Conservation (phyloP, 805 yeast genomes). For the Hanseniaspora lindneri region DNA sequence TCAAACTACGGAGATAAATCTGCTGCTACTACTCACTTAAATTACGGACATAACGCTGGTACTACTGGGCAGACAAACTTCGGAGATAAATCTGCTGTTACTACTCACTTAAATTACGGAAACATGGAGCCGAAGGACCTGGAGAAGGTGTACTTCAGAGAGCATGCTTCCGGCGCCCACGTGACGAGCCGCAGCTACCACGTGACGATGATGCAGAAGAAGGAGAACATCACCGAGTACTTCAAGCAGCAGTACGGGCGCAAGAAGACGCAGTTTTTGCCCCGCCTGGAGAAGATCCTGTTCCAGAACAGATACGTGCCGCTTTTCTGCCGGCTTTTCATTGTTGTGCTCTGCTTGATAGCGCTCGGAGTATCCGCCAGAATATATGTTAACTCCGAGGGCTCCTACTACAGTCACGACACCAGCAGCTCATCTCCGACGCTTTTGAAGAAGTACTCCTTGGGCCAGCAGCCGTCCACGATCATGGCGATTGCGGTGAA, state of each 20-base stretch:
- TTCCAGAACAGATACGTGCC: constrained; percentile 75
- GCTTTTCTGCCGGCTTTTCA: constrained; percentile 52
- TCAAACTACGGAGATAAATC: too few relatives aligned
- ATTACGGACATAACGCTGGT: too few relatives aligned
- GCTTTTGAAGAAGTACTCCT: constrained; percentile 19
- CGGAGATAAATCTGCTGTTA: too few relatives aligned
- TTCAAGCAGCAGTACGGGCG: constrained; percentile 31
- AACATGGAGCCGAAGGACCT: constrained; percentile 14
- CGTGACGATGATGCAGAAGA: constrained; percentile 17
- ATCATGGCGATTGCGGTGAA: constrained; percentile 86
- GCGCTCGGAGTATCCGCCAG: constrained; percentile 64
- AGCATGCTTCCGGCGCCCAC: background rate
- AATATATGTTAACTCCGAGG: constrained; percentile 36
- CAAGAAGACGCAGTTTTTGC: constrained; percentile 53
- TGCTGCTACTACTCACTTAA: too few relatives aligned
- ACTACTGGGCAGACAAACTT: too few relatives aligned
- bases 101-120: constrained; percentile 8
- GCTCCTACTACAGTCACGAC: constrained; percentile 9
- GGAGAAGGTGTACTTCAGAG: constrained; percentile 7
- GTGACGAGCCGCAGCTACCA: constrained; percentile 4
- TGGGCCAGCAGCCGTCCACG: constrained; percentile 75
- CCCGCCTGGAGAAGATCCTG: constrained; percentile 46
- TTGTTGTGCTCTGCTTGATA: constrained; percentile 45
- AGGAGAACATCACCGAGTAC: constrained; percentile 26
- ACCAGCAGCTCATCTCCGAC: background rate